Evolutionary conservation across 2,329 filamentous ascomycete genomes (phyloP), one percentile per base, ranked within the genome.

Genomic region (Fusarium stilboides): DNA sequence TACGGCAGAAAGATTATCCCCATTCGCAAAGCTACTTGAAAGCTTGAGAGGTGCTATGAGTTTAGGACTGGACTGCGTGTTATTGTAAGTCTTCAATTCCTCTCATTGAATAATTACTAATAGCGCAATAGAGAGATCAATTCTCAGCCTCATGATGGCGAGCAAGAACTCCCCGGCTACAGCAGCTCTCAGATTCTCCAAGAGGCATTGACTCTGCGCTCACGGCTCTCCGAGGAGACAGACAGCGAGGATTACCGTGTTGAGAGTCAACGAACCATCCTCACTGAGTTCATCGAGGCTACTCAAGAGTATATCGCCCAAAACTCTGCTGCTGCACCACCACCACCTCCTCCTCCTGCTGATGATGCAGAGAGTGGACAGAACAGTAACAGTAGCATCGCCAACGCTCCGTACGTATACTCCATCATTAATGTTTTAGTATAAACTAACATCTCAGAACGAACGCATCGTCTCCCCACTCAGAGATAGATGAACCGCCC

Each of bases 161-260:
- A 63, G 19, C 40, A 57, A 39, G 71, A 74, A 28, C 74, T 76
- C 31, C 75, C 75, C 0, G 69, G 73, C 0, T 77, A 77, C 31
- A 70, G 68, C 57, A 73, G 68, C 61, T 73, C 73, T 12, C 75
- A 77, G 61, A 71, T 77, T 6, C 61, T 75, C 1, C 70, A 74
- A 26, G 72, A 74, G 28, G 63, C 62, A n/a, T 47, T 68, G 10
- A 63, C 47, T 10, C 46, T 77, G 14, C 71, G 71, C 9, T 54
- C 53, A n/a, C 61, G 65, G 7, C 54, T 76, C 14, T 31, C 47
- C 8, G 54, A 65, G 1, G 68, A 72, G 12, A 40, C 63, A 4
- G 70, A 72, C 20, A 69, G 57, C 3, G 69, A 76, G 40, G 69
- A 75, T 8, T 52, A 43, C 8, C 66, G 68, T 5, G 57, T 74